Conservation (phyloP, 2,329 filamentous ascomycete genomes). For the Thielaviopsis musarum region DNA sequence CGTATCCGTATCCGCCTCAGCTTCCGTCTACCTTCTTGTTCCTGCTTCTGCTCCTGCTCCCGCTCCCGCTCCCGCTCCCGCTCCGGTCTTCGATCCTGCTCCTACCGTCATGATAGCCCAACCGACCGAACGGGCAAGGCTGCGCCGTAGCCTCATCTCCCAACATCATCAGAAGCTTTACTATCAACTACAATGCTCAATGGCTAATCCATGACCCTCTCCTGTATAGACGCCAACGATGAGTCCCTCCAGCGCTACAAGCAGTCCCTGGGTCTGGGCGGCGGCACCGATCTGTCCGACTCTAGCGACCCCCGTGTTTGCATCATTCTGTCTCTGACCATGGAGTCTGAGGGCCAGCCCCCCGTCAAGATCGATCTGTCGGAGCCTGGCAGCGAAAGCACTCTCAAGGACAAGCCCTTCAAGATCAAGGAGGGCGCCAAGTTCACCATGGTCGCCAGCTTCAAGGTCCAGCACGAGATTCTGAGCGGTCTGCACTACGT, state of each 20-base stretch:
- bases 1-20: background rate
- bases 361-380: conserved; percentile 85
- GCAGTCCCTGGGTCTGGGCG: conserved; percentile 75
- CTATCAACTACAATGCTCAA: background rate
- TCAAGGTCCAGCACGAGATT: conserved; percentile 95
- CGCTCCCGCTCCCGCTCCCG: background rate
- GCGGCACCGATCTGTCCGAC: conserved; percentile 54
- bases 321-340: conserved; percentile 80
- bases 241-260: conserved; percentile 97
- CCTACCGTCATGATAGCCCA: background rate
- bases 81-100: background rate
- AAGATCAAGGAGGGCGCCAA: conserved; percentile 89
- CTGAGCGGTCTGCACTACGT: conserved; percentile 91
- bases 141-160: background rate
- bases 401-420: conserved; percentile 83
- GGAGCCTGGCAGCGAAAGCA: conserved; percentile 51
- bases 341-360: conserved; percentile 65
- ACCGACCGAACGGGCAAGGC: background rate
- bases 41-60: background rate
- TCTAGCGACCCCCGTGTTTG: conserved; percentile 74
- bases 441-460: conserved; percentile 87
- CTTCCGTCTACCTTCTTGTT: too few relatives aligned
- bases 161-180: background rate
- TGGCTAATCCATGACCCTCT: conserved; percentile 6
- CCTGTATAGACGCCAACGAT: conserved; percentile 45